These are phyloP conservation scores for Novymonas esmeraldas DNA, from an alignment of 208 protist genomes.

Conservation along the genomic window DNA sequence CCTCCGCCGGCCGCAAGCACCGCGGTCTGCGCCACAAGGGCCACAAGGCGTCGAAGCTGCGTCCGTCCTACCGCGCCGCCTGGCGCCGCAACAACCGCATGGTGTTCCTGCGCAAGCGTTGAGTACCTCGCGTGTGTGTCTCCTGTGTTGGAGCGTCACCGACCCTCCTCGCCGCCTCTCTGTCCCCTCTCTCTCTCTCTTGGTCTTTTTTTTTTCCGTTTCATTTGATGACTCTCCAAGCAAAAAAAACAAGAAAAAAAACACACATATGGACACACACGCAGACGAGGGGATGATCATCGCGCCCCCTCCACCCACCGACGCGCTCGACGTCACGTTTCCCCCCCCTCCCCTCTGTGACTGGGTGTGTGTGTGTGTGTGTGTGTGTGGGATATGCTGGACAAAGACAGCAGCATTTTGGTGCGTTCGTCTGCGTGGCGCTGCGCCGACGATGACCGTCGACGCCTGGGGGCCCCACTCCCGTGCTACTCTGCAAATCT, in stretches of 20 bases:
- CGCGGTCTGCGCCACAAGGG: constrained; percentile 98
- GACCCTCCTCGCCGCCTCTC: constrained; percentile 8
- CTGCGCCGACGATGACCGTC: too few species aligned
- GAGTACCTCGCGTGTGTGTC: constrained; percentile 80
- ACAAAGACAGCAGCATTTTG: too few species aligned
- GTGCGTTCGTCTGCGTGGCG: too few species aligned
- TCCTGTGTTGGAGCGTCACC: background rate
- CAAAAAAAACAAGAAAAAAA: background rate
- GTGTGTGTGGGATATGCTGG: too few species aligned
- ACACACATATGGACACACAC: background rate
- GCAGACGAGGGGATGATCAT: too few species aligned
- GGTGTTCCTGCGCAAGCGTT: constrained; percentile 93
- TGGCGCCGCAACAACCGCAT: constrained; percentile 99
- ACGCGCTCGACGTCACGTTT: too few species aligned
- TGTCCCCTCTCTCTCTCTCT: constrained; percentile 1
- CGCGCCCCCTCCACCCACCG: too few species aligned
- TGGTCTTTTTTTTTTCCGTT: constrained; percentile 18
- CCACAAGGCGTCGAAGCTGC: constrained; percentile 93
- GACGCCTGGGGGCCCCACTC: too few species aligned
- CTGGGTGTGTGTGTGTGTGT: too few species aligned
- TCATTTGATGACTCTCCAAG: constrained; percentile 15
- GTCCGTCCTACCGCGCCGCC: constrained; percentile 94
- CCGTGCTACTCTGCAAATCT: background rate
- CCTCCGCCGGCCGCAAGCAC: constrained; percentile 96
- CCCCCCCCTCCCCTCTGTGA: too few species aligned